Percentiles rank a stretch among this genome's conserved stretches.
Evolutionary conservation across 1,284 basidiomycete species (phyloP).

Genomic region (Ganoderma multipileum): DNA sequence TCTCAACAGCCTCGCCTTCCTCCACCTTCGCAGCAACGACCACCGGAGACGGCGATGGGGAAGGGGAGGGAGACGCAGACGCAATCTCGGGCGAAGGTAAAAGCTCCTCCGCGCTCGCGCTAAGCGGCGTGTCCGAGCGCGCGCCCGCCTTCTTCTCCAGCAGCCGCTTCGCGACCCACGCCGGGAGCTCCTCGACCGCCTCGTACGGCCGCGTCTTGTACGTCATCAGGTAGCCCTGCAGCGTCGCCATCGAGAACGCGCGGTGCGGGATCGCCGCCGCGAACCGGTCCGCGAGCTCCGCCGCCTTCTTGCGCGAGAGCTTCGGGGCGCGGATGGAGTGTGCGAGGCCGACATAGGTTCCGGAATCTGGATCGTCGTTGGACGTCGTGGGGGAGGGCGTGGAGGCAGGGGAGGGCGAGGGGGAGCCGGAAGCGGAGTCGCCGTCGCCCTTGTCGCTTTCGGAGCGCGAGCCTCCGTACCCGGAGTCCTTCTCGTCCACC

Average conservation of each 20-base stretch:
- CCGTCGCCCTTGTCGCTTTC: slow-evolving; percentile 18
- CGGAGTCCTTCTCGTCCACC: slow-evolving; percentile 29
- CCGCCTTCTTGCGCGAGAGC: slow-evolving; percentile 44
- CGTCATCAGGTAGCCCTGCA: slow-evolving; percentile 79
- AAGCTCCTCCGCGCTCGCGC: background rate
- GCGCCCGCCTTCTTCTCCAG: slow-evolving; percentile 28
- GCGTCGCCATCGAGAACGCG: slow-evolving; percentile 71
- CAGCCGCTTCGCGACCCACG: slow-evolving; percentile 39
- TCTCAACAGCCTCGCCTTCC: background rate
- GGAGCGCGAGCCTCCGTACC: slow-evolving; percentile 18
- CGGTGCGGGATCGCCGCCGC: slow-evolving; percentile 66
- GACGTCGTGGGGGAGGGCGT: slow-evolving; percentile 5
- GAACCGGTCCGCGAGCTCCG: slow-evolving; percentile 61
- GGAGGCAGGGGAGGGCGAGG: slow-evolving; percentile 7
- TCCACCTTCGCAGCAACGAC: background rate
- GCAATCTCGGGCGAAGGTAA: background rate
- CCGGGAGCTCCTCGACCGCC: slow-evolving; percentile 51
- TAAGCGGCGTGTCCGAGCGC: slow-evolving; percentile 18
- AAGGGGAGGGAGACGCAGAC: background rate
- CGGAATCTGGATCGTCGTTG: slow-evolving; percentile 5
- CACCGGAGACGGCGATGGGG: background rate
- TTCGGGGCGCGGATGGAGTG: slow-evolving; percentile 40
- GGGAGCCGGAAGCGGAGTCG: slow-evolving; percentile 10
- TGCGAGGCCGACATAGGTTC: slow-evolving; percentile 36
- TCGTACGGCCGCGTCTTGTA: slow-evolving; percentile 68